Evolutionary conservation across 148 eudicot genomes (phyloP).

Genomic region (Fagopyrum tataricum): DNA sequence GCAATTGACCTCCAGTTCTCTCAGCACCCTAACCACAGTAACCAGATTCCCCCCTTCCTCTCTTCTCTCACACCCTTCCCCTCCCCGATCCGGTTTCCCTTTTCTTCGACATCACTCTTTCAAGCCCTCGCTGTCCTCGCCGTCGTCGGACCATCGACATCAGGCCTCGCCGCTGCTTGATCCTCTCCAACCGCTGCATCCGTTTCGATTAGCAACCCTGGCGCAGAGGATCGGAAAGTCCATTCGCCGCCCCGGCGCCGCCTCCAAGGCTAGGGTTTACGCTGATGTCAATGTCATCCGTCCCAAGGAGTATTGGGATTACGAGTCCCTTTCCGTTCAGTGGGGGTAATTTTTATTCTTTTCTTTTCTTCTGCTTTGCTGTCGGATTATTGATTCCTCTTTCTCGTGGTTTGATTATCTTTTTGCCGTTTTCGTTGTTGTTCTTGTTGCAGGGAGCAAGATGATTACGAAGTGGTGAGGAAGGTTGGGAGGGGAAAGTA

Average conservation of each 20-base stretch:
- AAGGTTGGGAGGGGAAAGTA: slow-evolving; percentile 95
- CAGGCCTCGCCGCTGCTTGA: not conserved
- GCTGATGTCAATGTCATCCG: slow-evolving; percentile 53
- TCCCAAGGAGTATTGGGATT: slow-evolving; percentile 66
- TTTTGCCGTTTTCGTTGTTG: not conserved
- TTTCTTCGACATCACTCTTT: not conserved
- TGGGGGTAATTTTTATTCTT: slow-evolving; percentile 43
- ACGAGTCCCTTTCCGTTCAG: slow-evolving; percentile 58
- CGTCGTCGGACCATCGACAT: slow-evolving; percentile 18
- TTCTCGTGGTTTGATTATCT: not conserved
- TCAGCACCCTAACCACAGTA: not conserved
- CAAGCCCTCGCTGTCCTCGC: slow-evolving; percentile 10
- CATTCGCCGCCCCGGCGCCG: slow-evolving; percentile 56
- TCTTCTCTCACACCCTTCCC: not conserved
- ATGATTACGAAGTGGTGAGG: slow-evolving; percentile 94
- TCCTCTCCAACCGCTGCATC: slow-evolving; percentile 2
- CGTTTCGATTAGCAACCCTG: slow-evolving; percentile 32
- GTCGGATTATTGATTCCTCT: not conserved
- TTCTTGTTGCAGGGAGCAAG: slow-evolving; percentile 54
- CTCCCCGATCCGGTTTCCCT: not conserved
- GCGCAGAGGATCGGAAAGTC: slow-evolving; percentile 67
- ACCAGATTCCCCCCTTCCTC: slow-evolving; percentile 1
- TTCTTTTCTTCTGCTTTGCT: not conserved
- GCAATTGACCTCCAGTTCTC: slow-evolving; percentile 2
- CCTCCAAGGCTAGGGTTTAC: slow-evolving; percentile 63